Conservation (phyloP, 495 filamentous ascomycete species). For the Aspergillus saccharolyticus region DNA sequence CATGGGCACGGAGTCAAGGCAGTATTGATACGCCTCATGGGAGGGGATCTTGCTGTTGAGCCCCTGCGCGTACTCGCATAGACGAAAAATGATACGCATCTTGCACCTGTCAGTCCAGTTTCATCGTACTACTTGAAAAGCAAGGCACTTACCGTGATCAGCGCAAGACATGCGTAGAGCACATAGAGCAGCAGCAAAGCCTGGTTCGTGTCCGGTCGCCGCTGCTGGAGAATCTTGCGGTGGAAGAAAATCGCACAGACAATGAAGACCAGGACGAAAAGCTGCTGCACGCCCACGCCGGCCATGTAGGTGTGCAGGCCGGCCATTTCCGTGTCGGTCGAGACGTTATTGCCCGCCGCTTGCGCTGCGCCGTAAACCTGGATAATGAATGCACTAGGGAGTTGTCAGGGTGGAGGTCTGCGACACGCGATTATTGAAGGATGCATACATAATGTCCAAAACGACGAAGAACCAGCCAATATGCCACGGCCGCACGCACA, state of each 20-base stretch:
- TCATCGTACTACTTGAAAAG: background rate
- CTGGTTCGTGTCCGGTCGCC: conserved; percentile 3
- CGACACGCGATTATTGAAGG: too few relatives aligned
- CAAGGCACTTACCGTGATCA: conserved; percentile 39
- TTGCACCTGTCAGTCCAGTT: background rate
- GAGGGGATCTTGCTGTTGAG: conserved; percentile 18
- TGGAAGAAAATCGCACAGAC: conserved; percentile 41
- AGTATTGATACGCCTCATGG: conserved; percentile 51
- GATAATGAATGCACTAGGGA: conserved; percentile 19
- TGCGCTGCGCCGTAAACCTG: conserved; percentile 15
- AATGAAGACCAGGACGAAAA: conserved; percentile 44
- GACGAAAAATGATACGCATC: conserved; percentile 53
- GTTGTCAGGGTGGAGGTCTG: background rate
- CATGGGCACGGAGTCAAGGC: conserved; percentile 56
- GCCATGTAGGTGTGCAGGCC: conserved; percentile 49
- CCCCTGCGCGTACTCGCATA: conserved; percentile 50
- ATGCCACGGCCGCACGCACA: conserved; percentile 8
- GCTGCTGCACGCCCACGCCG: conserved; percentile 47
- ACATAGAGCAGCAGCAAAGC: conserved; percentile 32
- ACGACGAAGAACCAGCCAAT: conserved; percentile 15
- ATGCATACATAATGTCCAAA: conserved; percentile 16
- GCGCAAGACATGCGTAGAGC: conserved; percentile 36
- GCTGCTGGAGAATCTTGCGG: conserved; percentile 16
- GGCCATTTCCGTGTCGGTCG: conserved; percentile 19
- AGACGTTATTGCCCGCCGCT: conserved; percentile 6